Evolutionary conservation across 306 rosid genomes (phyloP).

Genomic region (Crataegus laevigata): DNA sequence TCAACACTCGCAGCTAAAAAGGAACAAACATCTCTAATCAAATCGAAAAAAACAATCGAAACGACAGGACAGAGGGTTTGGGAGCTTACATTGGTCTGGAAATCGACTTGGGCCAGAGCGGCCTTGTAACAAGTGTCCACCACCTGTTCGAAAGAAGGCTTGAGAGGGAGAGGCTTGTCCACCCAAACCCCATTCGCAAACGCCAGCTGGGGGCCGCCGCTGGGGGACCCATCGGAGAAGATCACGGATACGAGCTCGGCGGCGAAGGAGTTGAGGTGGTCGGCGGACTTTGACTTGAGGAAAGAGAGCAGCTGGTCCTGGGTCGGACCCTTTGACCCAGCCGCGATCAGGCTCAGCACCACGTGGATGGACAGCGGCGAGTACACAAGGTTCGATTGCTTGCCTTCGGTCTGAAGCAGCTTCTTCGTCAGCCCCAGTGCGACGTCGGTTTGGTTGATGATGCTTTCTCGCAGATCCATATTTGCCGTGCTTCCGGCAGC

Average conservation of each 20-base stretch:
- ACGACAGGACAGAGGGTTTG: neutral
- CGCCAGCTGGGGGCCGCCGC: constrained; percentile 68
- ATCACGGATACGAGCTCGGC: constrained; percentile 49
- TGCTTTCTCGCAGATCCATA: constrained; percentile 58
- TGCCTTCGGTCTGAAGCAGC: constrained; percentile 30
- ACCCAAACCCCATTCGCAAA: constrained; percentile 65
- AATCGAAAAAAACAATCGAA: neutral
- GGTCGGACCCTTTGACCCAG: constrained; percentile 67
- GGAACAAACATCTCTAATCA: too few species aligned
- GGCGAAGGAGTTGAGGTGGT: constrained; percentile 50
- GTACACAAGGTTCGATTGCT: constrained; percentile 43
- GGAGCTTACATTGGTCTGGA: constrained; percentile 45
- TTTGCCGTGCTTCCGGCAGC: neutral
- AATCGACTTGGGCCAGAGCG: constrained; percentile 44
- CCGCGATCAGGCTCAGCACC: constrained; percentile 55
- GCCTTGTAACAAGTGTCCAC: constrained; percentile 47
- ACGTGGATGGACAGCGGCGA: constrained; percentile 75
- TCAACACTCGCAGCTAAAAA: neutral
- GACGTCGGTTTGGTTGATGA: constrained; percentile 45
- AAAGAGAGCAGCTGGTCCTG: constrained; percentile 62
- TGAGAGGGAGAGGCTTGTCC: constrained; percentile 48
- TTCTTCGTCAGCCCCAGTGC: constrained; percentile 40
- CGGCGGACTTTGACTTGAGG: constrained; percentile 56
- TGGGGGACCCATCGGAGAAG: constrained; percentile 44
- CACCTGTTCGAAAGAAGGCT: constrained; percentile 57